Evolutionary conservation across 2,329 filamentous ascomycete species (phyloP).

Genomic region (Chaetomiaceae sp.): DNA sequence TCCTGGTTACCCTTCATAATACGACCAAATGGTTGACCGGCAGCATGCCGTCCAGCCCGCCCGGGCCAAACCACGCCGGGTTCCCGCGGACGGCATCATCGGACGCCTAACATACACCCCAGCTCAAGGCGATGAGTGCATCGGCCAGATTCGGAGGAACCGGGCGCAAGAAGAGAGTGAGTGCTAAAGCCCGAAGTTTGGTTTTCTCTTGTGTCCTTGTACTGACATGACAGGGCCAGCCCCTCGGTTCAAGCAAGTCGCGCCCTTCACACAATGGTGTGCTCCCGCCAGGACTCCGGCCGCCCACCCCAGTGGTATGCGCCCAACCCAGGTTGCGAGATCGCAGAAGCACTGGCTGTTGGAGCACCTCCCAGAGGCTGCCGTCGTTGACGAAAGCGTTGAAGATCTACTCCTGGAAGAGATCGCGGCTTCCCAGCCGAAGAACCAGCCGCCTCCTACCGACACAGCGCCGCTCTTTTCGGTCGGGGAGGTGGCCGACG

Average conservation of each 20-base stretch:
- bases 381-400: constrained; percentile 35
- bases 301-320: constrained; percentile 2
- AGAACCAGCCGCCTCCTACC: constrained; percentile 1
- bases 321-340: constrained; percentile 27
- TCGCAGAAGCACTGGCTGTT: constrained; percentile 47
- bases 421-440: constrained; percentile 25
- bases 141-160: constrained; percentile 35
- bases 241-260: constrained; percentile 29
- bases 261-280: constrained; percentile 29
- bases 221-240: constrained; percentile 22
- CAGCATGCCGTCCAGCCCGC: constrained; percentile 6
- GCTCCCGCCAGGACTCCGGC: constrained; percentile 18
- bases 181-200: constrained; percentile 4
- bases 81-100: constrained; percentile 19
- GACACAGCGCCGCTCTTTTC: constrained; percentile 42
- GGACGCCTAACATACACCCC: constrained; percentile 26
- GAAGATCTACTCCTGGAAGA: constrained; percentile 36
- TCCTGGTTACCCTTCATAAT: constrained; percentile 7
- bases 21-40: constrained; percentile 25
- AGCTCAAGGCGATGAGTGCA: constrained; percentile 10
- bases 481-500: constrained; percentile 50
- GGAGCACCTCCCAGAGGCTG: constrained; percentile 48
- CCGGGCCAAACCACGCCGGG: constrained; percentile 12
- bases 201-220: background rate
- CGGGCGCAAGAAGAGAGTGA: constrained; percentile 29